Conservation (phyloP, 2,329 filamentous ascomycete species). For the Beauveria asiatica region DNA sequence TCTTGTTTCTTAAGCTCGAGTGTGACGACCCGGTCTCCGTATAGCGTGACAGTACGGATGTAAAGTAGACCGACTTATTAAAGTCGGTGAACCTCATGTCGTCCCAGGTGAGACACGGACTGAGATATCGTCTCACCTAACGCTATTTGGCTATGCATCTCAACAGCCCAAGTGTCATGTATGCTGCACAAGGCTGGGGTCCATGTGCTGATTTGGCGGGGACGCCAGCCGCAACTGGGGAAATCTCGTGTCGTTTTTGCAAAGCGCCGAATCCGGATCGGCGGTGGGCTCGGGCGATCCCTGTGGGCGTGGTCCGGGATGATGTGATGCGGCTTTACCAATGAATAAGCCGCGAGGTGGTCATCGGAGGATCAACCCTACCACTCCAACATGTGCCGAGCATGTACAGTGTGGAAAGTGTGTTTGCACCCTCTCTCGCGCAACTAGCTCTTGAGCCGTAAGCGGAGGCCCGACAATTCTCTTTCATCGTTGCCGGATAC, state of each 20-base stretch:
- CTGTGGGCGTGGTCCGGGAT: background rate
- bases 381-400: background rate
- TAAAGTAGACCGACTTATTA: too few species aligned
- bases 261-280: background rate
- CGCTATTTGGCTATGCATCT: background rate
- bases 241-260: background rate
- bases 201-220: background rate
- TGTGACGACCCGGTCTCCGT: background rate
- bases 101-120: background rate
- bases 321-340: background rate
- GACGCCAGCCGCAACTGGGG: background rate
- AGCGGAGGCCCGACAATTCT: background rate
- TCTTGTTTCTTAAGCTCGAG: background rate
- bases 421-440: background rate
- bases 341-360: background rate
- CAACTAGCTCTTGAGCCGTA: background rate
- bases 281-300: background rate
- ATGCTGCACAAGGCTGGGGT: background rate
- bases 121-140: background rate
- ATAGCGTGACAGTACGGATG: background rate
- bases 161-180: too few species aligned
- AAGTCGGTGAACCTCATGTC: background rate
- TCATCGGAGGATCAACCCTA: background rate
- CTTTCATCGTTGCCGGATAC: background rate
- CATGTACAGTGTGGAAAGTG: background rate